Conservation (phyloP, 192 early-diverging fungal species). For the Entrophospora sp. region DNA sequence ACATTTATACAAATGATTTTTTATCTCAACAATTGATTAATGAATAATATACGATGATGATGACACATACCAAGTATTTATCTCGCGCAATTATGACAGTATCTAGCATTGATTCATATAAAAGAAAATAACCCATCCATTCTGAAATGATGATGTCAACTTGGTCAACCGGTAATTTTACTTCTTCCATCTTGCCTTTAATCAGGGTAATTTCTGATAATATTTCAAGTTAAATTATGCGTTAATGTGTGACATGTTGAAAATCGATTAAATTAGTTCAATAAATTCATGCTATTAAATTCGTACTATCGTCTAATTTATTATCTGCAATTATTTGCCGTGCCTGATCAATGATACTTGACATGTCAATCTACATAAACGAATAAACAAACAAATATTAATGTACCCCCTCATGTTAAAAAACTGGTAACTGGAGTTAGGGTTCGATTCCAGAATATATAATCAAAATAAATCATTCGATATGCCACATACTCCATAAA, state of each 20-base stretch:
- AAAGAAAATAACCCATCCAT: conserved; percentile 91
- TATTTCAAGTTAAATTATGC: too few species aligned
- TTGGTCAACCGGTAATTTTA: conserved; percentile 59
- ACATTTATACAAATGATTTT: too few species aligned
- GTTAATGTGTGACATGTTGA: too few species aligned
- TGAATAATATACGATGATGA: too few species aligned
- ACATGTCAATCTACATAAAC: conserved; percentile 74
- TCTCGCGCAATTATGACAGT: conserved; percentile 79
- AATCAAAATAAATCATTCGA: too few species aligned
- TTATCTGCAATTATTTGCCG: conserved; percentile 68
- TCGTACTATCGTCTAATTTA: conserved; percentile 49
- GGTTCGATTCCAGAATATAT: too few species aligned
- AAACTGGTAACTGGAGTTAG: too few species aligned
- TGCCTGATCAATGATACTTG: conserved; percentile 76
- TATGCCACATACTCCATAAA: conserved; percentile 33
- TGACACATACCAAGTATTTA: conserved; percentile 55
- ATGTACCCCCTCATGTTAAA: too few species aligned
- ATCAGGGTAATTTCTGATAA: conserved; percentile 39
- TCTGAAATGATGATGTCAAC: conserved; percentile 87
- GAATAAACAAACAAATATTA: background rate
- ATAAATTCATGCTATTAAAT: too few species aligned
- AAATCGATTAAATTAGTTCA: too few species aligned
- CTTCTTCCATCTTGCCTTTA: conserved; percentile 73
- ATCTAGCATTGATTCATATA: conserved; percentile 89
- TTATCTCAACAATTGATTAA: too few species aligned